These are phyloP conservation scores for Salix udensis DNA, from an alignment of 345 rosid species.

Conservation along the genomic window DNA sequence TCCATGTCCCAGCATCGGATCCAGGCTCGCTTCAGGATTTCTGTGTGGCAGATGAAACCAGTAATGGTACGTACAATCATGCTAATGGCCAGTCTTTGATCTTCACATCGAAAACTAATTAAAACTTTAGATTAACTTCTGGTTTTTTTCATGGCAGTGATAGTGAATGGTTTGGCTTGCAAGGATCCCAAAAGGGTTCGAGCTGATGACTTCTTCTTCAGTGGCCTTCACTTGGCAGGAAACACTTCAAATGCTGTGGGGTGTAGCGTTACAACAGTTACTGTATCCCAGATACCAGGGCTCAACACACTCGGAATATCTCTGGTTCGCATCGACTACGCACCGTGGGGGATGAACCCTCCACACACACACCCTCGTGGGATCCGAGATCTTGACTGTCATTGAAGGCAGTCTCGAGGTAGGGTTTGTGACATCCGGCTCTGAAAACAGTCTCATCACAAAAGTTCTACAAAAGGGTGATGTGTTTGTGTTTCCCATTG, in stretches of 20 bases:
- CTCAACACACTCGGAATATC: too few species aligned
- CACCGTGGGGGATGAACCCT: not conserved
- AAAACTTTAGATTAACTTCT: not conserved
- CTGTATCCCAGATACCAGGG: not conserved
- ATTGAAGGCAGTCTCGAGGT: conserved; percentile 11
- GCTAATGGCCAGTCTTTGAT: not conserved
- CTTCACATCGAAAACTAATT: not conserved
- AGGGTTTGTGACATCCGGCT: conserved; percentile 11
- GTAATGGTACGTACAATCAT: not conserved
- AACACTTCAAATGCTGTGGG: not conserved
- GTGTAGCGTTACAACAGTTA: not conserved
- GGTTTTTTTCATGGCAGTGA: not conserved
- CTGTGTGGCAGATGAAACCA: conserved; percentile 7
- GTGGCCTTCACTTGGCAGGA: not conserved
- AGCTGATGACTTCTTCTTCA: not conserved
- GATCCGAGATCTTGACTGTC: conserved; percentile 9
- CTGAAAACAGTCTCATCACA: conserved; percentile 10
- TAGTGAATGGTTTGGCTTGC: too few species aligned
- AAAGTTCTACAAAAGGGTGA: conserved; percentile 14
- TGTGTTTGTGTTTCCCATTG: conserved; percentile 11
- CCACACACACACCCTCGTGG: conserved; percentile 21
- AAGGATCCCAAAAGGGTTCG: too few species aligned
- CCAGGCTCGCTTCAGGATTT: conserved; percentile 15
- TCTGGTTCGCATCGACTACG: not conserved
- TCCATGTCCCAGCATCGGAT: not conserved